Conservation (phyloP, 768 basidiomycete species). For the Saitozyma sp. region DNA sequence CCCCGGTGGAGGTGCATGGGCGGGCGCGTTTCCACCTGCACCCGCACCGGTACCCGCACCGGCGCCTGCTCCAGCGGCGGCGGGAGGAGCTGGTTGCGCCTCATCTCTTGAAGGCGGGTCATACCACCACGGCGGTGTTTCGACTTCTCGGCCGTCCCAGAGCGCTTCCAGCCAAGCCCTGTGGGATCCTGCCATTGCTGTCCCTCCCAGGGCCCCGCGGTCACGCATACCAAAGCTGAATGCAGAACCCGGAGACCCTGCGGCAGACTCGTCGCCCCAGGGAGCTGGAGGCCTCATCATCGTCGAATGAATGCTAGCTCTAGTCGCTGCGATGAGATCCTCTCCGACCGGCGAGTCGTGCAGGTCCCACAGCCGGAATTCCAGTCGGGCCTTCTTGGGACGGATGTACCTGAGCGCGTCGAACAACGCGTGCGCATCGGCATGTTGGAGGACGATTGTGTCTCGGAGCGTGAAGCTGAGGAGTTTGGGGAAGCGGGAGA, state of each 20-base stretch:
- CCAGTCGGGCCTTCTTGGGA: constrained; percentile 35
- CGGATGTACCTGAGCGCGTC: constrained; percentile 15
- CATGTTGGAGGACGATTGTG: constrained; percentile 18
- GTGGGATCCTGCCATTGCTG: background rate
- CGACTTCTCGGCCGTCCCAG: constrained; percentile 20
- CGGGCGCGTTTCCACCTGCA: too few species aligned
- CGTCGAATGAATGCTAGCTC: constrained; percentile 10
- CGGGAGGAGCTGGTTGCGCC: too few species aligned
- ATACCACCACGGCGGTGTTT: constrained; percentile 30
- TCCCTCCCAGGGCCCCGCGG: too few species aligned
- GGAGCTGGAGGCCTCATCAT: background rate
- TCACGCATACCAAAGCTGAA: too few species aligned
- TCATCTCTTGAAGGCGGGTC: constrained; percentile 1
- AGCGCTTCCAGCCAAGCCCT: constrained; percentile 32
- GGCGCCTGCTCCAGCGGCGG: too few species aligned
- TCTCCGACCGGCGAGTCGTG: constrained; percentile 27
- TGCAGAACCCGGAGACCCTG: background rate
- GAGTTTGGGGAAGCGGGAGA: constrained; percentile 20
- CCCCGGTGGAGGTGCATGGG: too few species aligned
- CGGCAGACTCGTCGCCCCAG: background rate
- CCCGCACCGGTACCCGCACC: too few species aligned
- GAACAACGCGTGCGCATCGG: constrained; percentile 22
- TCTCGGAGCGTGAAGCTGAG: constrained; percentile 32
- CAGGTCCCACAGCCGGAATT: constrained; percentile 41
- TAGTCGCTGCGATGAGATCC: constrained; percentile 27